phyloP scores from a whole-genome alignment of 2,329 filamentous ascomycete genomes.

The Leptoxyphium fumago region DNA sequence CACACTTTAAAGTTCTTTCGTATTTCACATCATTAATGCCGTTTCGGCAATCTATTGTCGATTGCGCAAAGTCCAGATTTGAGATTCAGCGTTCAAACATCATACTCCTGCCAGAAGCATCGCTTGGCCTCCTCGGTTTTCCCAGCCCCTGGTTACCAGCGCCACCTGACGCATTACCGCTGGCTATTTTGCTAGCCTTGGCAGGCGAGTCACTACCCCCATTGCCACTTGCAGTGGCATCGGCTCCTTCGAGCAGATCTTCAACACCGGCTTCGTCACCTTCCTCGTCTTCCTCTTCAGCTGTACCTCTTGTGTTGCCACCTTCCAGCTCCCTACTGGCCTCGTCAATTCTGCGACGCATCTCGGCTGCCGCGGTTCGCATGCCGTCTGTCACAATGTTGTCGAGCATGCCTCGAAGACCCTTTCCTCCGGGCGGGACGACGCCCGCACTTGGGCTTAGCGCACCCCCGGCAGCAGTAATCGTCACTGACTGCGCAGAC shows the following conservation, averaged over 20 bases:
- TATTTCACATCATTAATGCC: too few relatives aligned
- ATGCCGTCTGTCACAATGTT: constrained; percentile 97
- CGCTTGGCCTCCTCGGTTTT: constrained; percentile 17
- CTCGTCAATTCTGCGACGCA: constrained; percentile 85
- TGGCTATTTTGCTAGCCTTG: constrained; percentile 4
- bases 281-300: constrained; percentile 44
- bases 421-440: constrained; percentile 50
- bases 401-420: constrained; percentile 82
- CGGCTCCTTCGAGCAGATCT: constrained; percentile 36
- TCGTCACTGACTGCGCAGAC: constrained; percentile 6
- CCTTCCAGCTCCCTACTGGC: constrained; percentile 86
- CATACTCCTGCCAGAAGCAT: constrained; percentile 21
- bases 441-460: constrained; percentile 29
- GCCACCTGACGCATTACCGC: constrained; percentile 4
- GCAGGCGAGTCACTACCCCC: constrained; percentile 3
- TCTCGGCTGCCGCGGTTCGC: constrained; percentile 74
- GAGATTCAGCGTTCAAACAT: constrained; percentile 22
- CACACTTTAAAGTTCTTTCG: too few relatives aligned
- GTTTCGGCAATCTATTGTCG: too few relatives aligned
- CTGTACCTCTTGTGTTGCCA: constrained; percentile 39
- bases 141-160: constrained; percentile 9
- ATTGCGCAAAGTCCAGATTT: too few relatives aligned
- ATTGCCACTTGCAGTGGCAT: constrained; percentile 27
- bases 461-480: constrained; percentile 25
- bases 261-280: constrained; percentile 53